These are phyloP conservation scores for Lumnitzera racemosa DNA, from an alignment of 345 rosid genomes.

Conservation along the genomic window DNA sequence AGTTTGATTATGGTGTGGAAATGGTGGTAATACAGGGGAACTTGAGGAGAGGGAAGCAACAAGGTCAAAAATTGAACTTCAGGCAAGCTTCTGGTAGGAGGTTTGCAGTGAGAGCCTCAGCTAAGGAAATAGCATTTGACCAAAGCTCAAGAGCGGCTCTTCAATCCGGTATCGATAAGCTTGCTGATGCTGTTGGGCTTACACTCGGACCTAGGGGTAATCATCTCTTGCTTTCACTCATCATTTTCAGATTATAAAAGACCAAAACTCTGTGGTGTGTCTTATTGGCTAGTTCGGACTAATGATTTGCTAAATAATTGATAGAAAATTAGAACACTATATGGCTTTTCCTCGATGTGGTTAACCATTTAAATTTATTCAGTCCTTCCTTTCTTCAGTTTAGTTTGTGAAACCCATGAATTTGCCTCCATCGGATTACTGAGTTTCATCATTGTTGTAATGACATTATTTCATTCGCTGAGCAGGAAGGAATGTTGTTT, in stretches of 20 bases:
- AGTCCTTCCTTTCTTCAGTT: not conserved
- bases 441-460: not conserved
- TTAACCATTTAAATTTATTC: no score
- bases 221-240: not conserved
- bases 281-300: no score
- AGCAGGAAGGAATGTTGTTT: slow-evolving; percentile 88
- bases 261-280: not conserved
- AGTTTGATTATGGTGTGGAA: not conserved
- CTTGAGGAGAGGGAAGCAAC: slow-evolving; percentile 43
- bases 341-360: no score
- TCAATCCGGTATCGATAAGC: slow-evolving; percentile 92
- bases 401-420: not conserved
- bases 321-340: no score
- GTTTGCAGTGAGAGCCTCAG: slow-evolving; percentile 66
- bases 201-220: slow-evolving; percentile 98
- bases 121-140: slow-evolving; percentile 87
- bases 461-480: not conserved
- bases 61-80: slow-evolving; percentile 45
- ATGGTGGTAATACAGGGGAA: slow-evolving; percentile 30
- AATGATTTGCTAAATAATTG: no score
- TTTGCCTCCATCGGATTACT: not conserved
- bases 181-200: slow-evolving; percentile 85
- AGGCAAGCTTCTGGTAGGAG: slow-evolving; percentile 31
- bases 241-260: not conserved
- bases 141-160: slow-evolving; percentile 73